Evolutionary conservation across 805 yeast genomes (phyloP), one percentile per base, ranked within the genome.

Genomic region (Kazachstania psychrophila): DNA sequence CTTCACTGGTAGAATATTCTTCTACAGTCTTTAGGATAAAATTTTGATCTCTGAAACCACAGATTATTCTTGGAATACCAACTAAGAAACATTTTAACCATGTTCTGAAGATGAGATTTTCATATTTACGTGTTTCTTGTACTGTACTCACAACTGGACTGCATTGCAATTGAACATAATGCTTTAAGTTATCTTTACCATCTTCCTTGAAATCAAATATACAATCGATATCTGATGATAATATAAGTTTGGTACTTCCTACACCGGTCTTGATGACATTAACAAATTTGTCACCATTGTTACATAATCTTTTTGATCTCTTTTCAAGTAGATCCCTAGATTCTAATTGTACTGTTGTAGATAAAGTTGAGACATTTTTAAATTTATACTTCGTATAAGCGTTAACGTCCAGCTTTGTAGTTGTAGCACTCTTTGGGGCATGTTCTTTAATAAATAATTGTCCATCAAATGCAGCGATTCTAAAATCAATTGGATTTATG

Each of bases 11-110:
- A 35, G 72, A 65, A 56, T 64, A 87, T 40, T 81, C 77, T 59
- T 92, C 97, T 2, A 84, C 75, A 3, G 79, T 61, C 43, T 70
- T 65, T 38, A 89, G 61, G n/a, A 70, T 57, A 29, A 80, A 67
- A 23, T 74, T 61, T 13, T 81, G 81, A 54, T 86, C 94, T 47
- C 96, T 70, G 59, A 82, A 92, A 0, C 96, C 99, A 53, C 84
- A 84, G 4, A 83, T 70, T 4, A 89, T 69, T 40, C 73, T 72
- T n/a, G 81, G 77, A 15, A 92, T 72, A 4, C 98, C 98, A 31
- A 85, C 67, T 16, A 92, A 64, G 57, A 87, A 92, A 44, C 95
- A 81, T 62, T 87, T 97, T 2, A 94, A 85, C 99, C 99, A 92
- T 0, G 94, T 71, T 42, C 67, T 72, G 54, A 80, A 74, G 31